Percentiles rank a stretch among this genome's conserved stretches.
phyloP scores from a whole-genome alignment of 2,329 filamentous ascomycete species.

The Xylariaceae sp. region DNA sequence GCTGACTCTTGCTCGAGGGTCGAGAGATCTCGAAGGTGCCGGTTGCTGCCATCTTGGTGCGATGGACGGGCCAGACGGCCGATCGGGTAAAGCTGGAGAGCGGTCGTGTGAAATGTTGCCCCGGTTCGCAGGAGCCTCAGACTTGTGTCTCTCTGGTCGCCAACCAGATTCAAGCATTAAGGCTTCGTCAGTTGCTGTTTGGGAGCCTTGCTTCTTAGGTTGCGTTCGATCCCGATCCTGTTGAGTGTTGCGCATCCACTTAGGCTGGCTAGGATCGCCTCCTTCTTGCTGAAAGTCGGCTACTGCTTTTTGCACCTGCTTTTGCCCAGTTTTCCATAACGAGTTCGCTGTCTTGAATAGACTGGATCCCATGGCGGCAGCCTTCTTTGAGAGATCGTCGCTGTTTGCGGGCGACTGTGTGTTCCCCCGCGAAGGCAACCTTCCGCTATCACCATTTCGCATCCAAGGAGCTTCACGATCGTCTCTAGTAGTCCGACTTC shows the following conservation, averaged over 20 bases:
- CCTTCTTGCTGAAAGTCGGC: slow-evolving; percentile 72
- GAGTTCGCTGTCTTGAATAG: slow-evolving; percentile 92
- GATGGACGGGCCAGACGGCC: slow-evolving; percentile 37
- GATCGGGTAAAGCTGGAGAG: slow-evolving; percentile 43
- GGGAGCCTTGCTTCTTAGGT: slow-evolving; percentile 29
- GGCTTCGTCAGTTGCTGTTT: slow-evolving; percentile 62
- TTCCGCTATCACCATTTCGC: slow-evolving; percentile 44
- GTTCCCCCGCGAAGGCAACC: slow-evolving; percentile 44
- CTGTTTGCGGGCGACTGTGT: slow-evolving; percentile 53
- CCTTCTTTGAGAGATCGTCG: slow-evolving; percentile 72
- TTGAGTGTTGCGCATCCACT: slow-evolving; percentile 84
- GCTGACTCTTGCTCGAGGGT: slow-evolving; percentile 58
- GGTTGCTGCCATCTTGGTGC: slow-evolving; percentile 57
- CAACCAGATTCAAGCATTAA: slow-evolving; percentile 69
- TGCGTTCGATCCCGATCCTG: slow-evolving; percentile 39
- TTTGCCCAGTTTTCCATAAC: slow-evolving; percentile 90
- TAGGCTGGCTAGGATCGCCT: slow-evolving; percentile 75
- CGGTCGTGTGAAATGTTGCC: slow-evolving; percentile 38
- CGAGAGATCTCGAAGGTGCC: slow-evolving; percentile 36
- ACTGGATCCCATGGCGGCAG: slow-evolving; percentile 74
- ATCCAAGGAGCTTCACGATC: slow-evolving; percentile 55
- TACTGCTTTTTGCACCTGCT: slow-evolving; percentile 86
- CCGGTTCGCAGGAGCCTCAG: slow-evolving; percentile 27
- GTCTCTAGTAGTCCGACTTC: slow-evolving; percentile 33
- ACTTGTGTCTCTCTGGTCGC: slow-evolving; percentile 44